These are phyloP conservation scores for Diaporthe ampelina DNA, from an alignment of 2,329 filamentous ascomycete genomes.

Conservation along the genomic window DNA sequence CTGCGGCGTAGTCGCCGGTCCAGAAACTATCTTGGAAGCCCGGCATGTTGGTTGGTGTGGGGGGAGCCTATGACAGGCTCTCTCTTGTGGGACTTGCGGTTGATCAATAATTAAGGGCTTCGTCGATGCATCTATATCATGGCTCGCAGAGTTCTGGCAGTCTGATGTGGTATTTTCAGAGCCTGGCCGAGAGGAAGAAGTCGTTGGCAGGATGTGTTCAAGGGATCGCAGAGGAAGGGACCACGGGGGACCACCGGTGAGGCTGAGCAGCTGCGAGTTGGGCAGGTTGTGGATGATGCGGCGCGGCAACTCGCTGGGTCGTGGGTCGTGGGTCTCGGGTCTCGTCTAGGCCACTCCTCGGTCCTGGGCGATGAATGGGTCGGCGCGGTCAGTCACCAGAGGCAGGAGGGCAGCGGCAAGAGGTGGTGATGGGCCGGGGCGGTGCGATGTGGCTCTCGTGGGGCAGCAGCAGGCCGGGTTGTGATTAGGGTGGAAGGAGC, in stretches of 20 bases:
- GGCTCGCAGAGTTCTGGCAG: constrained; percentile 15
- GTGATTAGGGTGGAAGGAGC: constrained; percentile 16
- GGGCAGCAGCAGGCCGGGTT: constrained; percentile 9
- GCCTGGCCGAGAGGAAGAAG: constrained; percentile 7
- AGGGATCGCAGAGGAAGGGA: constrained; percentile 29
- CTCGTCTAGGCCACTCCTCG: constrained; percentile 20
- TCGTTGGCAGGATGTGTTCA: constrained; percentile 24
- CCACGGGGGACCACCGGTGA: constrained; percentile 32
- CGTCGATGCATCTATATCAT: constrained; percentile 39
- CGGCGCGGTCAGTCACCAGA: neutral
- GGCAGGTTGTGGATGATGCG: constrained; percentile 31
- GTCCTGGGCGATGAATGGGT: constrained; percentile 10
- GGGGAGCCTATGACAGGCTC: constrained; percentile 37
- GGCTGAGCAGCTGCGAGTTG: constrained; percentile 40
- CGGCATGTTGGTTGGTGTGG: constrained; percentile 72
- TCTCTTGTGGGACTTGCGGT: constrained; percentile 30
- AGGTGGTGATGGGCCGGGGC: constrained; percentile 5
- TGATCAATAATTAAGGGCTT: constrained; percentile 41
- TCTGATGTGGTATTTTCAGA: constrained; percentile 9
- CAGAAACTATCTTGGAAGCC: constrained; percentile 97
- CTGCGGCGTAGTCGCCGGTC: constrained; percentile 97
- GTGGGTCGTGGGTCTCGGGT: constrained; percentile 26
- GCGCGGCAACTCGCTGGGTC: constrained; percentile 31
- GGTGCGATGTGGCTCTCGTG: constrained; percentile 29
- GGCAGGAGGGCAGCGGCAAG: constrained; percentile 1